These are phyloP conservation scores for Thraustochytrium striatum DNA, from an alignment of 352 stramenopile species.

Conservation along the genomic window DNA sequence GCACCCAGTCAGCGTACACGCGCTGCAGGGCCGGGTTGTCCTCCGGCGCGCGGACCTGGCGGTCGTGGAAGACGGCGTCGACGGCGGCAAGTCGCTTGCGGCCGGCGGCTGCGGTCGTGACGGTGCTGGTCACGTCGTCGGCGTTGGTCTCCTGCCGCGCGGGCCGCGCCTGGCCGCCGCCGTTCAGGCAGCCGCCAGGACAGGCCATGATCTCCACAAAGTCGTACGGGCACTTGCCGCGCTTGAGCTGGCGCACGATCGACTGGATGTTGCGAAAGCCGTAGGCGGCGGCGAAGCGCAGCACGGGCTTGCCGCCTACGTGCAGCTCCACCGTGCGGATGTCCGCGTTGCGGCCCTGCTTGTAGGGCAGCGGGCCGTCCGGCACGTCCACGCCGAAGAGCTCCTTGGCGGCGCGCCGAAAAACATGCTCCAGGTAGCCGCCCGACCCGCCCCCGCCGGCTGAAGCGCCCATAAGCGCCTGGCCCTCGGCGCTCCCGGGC, in stretches of 20 bases:
- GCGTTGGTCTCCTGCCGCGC: slow-evolving; percentile 58
- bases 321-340: slow-evolving; percentile 59
- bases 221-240: slow-evolving; percentile 77
- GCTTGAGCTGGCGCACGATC: slow-evolving; percentile 84
- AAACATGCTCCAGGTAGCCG: slow-evolving; percentile 85
- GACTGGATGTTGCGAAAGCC: slow-evolving; percentile 95
- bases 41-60: slow-evolving; percentile 13
- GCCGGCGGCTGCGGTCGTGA: neutral
- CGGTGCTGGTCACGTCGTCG: neutral
- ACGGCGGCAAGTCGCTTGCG: neutral
- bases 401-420: slow-evolving; percentile 76
- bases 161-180: slow-evolving; percentile 82
- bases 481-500: slow-evolving; percentile 43
- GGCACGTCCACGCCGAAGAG: slow-evolving; percentile 76
- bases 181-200: slow-evolving; percentile 93
- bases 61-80: neutral
- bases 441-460: slow-evolving; percentile 61
- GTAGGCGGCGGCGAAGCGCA: slow-evolving; percentile 89
- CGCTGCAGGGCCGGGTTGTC: slow-evolving; percentile 9
- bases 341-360: slow-evolving; percentile 77
- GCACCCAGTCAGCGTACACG: slow-evolving; percentile 21
- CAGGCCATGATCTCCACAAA: slow-evolving; percentile 99
- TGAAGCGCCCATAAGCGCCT: slow-evolving; percentile 20
- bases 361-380: slow-evolving; percentile 71
- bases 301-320: slow-evolving; percentile 56